A percentile compares a stretch with the other conserved stretches of the same genome.
These are phyloP conservation scores for Crucihimalaya himalaica DNA, from an alignment of 345 rosid genomes.

Conservation along the genomic window DNA sequence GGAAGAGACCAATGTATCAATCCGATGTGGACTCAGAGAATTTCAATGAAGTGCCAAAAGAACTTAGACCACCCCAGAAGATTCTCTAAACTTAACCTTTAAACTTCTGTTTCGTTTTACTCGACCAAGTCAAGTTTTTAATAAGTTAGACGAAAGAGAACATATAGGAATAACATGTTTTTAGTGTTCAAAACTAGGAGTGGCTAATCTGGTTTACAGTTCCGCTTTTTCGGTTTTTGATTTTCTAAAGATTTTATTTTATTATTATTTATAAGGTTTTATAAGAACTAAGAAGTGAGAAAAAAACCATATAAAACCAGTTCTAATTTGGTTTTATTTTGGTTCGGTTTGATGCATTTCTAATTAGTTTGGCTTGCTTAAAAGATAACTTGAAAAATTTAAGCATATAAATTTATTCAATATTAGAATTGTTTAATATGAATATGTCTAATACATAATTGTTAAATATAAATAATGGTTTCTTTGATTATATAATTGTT, in stretches of 20 bases:
- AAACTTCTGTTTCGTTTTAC: no score
- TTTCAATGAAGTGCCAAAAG: conserved; percentile 62
- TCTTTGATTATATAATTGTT: no score
- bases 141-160: background rate
- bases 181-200: background rate
- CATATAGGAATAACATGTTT: no score
- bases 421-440: no score
- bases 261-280: no score
- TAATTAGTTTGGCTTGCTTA: background rate
- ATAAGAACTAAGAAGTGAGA: no score
- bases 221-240: background rate
- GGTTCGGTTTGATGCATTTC: background rate
- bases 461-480: no score
- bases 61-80: conserved; percentile 69
- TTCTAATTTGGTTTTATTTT: background rate
- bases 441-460: no score
- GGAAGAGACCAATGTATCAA: conserved; percentile 76
- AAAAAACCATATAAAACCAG: no score
- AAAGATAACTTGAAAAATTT: background rate
- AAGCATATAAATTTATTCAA: no score
- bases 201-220: background rate
- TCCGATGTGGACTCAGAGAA: conserved; percentile 71
- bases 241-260: no score
- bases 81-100: conserved; percentile 45
- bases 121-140: background rate